Evolutionary conservation across 1,284 basidiomycete genomes (phyloP), one percentile per base, ranked within the genome.

Genomic region (Macrocystidia cucumis): DNA sequence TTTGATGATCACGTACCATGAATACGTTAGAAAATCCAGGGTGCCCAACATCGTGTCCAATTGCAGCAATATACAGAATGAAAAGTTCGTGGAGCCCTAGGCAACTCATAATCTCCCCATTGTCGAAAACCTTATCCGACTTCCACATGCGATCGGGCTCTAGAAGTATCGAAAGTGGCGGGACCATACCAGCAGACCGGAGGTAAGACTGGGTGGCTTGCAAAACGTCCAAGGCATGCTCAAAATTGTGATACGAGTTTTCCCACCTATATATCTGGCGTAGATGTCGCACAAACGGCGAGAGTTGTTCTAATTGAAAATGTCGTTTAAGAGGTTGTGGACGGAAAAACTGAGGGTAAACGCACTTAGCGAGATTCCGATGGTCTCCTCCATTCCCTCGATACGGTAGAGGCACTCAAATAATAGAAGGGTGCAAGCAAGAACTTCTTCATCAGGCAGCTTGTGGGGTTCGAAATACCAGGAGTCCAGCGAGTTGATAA

Each of bases 231-330:
- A 95, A 67, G 1, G 91, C 92, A 57, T 97, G 92, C 40, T 90
- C 79, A 54, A 93, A 96, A 54, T 97, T 97, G 65, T 97, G 92
- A 59, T 97, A 97, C 9, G 86, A 83, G 60, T 96, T 96, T 35
- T 83, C 79, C 30, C 75, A 72, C 44, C 91, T 84, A 54, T 97
- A 97, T 37, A 92, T 82, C 22, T 78, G 76, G 20, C 84, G 76
- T 9, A 96, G 72, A 44, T 92, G 88, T 43, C 78, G 76, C 19
- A 95, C 67, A 49, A 93, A 82, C 4, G 72, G 61, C 17, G 76
- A 74, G 44, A 93, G 70, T 61, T 81, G 78, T 43, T 69, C 82
- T 85, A 46, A 40, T 44, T 16, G 24, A 23, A 39, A 44, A 34
- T 40, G 34, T 27, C 35, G 40, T 24, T 13, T 9, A 9, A 13